phyloP scores from a whole-genome alignment of 1,139 yeast genomes.

The Geotrichum phurueaensis region DNA sequence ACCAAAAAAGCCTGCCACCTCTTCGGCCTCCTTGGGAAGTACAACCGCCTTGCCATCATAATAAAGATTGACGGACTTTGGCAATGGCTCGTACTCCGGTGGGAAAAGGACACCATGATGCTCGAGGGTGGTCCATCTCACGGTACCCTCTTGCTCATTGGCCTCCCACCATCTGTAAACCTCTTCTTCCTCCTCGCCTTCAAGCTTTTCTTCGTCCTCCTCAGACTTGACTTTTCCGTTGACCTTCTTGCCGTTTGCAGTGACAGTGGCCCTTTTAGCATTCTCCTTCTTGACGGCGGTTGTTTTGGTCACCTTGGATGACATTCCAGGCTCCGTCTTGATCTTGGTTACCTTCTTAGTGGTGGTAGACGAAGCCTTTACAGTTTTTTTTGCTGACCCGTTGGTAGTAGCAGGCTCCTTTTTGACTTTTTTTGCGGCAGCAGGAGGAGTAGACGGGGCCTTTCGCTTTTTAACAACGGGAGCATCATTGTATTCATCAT shows the following conservation, averaged over 20 bases:
- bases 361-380: conserved; percentile 8
- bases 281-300: conserved; percentile 4
- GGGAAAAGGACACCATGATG: conserved; percentile 93
- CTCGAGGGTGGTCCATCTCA: conserved; percentile 79
- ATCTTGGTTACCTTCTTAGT: conserved; percentile 12
- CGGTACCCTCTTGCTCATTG: conserved; percentile 62
- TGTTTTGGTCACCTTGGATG: conserved; percentile 7
- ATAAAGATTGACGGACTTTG: conserved; percentile 66
- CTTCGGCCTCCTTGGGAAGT: conserved; percentile 80
- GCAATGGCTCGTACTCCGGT: conserved; percentile 83
- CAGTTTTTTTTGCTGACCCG: conserved; percentile 7
- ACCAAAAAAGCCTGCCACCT: conserved; percentile 91
- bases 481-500: conserved; percentile 36
- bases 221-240: conserved; percentile 16
- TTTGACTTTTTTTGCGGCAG: conserved; percentile 8
- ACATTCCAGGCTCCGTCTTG: conserved; percentile 5
- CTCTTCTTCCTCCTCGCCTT: conserved; percentile 55
- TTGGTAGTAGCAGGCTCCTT: conserved; percentile 9
- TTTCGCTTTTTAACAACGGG: conserved; percentile 15
- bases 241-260: conserved; percentile 6
- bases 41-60: conserved; percentile 72
- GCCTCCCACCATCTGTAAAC: conserved; percentile 70
- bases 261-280: conserved; percentile 12
- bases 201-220: conserved; percentile 19
- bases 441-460: neutral